Base-by-base conservation (phyloP, 768 basidiomycete genomes). In the Hygrophorus russula region DNA sequence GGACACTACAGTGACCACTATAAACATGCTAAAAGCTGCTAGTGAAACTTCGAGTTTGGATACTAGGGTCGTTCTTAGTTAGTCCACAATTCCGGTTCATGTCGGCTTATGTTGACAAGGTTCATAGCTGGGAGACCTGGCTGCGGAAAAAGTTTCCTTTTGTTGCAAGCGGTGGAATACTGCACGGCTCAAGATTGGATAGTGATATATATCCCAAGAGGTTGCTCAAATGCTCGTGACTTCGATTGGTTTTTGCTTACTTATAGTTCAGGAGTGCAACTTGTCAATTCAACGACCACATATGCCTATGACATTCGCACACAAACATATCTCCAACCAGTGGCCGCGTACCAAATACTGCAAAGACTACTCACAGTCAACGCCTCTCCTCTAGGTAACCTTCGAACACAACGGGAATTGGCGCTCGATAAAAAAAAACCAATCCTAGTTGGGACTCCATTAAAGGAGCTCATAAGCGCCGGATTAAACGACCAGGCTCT, bases 181-280 rank as follows among this genome's bases (percentile, higher is more conserved):
- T 80, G 78, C 28, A 52, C 71, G 8, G 59, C 70, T 2, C 70
- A 74, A 15, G 71, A 73, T 19, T 92, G 88, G 85, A 70, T 93
- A 15, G 86, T 90, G 13, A 59, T 93, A 13, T 96, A 92, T 56
- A 73, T 91, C 18, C 89, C 92, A 2, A 69, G 82, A 62, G 77
- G 88, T 86, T 27, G 38, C 70, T 59, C 20, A 9, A 5, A 17
- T 17, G 27, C 7, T 20, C 8, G 3, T 34, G 9, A 28, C 8
- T 31, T 11, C 30, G 30, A 17, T 42, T 34, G 18, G 27, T 15
- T 33, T 8, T 15, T n/a, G 20, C 36, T 15, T 30, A 33, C 14
- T 31, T 15, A n/a, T 15, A 19, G 9, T 37, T 10, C 45, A 64
- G 60, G 60, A 13, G 60, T 63, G 38, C 62, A 61, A 46, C 57